Conservation (phyloP, 805 yeast genomes). For the Lipomyces mesembrius region DNA sequence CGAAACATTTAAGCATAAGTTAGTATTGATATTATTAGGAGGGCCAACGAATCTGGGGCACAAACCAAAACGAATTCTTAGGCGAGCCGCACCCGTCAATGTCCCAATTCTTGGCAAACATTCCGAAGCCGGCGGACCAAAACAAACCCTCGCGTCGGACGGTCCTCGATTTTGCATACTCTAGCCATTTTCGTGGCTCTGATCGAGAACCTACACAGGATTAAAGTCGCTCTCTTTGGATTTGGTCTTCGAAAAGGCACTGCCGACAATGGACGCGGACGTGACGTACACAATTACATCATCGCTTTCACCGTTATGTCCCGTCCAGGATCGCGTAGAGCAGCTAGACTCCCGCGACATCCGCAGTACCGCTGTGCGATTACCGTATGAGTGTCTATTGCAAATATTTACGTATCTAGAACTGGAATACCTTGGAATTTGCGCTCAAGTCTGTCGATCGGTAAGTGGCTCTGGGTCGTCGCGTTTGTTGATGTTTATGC, state of each 20-base stretch:
- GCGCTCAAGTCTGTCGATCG: slow-evolving; percentile 19
- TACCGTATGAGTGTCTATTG: slow-evolving; percentile 24
- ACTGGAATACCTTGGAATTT: slow-evolving; percentile 5
- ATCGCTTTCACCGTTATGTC: not conserved
- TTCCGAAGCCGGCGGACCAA: no score
- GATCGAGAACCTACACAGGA: not conserved
- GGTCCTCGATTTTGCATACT: not conserved
- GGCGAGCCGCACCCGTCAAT: no score
- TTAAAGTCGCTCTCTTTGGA: not conserved
- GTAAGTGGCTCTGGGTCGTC: slow-evolving; percentile 11
- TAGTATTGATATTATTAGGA: no score
- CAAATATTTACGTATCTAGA: slow-evolving; percentile 12
- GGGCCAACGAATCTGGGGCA: no score
- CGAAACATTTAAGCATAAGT: no score
- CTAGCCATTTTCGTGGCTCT: not conserved
- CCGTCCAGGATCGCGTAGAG: not conserved
- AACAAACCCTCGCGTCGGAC: no score
- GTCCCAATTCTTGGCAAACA: no score
- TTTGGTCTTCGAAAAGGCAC: not conserved
- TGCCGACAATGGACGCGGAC: not conserved
- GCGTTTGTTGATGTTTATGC: not conserved
- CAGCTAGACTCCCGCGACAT: not conserved
- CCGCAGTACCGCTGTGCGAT: not conserved
- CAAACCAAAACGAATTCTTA: no score
- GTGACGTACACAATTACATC: not conserved